Evolutionary conservation across 164 flowering plant genomes (phyloP).

Genomic region (Chimonanthus salicifolius): DNA sequence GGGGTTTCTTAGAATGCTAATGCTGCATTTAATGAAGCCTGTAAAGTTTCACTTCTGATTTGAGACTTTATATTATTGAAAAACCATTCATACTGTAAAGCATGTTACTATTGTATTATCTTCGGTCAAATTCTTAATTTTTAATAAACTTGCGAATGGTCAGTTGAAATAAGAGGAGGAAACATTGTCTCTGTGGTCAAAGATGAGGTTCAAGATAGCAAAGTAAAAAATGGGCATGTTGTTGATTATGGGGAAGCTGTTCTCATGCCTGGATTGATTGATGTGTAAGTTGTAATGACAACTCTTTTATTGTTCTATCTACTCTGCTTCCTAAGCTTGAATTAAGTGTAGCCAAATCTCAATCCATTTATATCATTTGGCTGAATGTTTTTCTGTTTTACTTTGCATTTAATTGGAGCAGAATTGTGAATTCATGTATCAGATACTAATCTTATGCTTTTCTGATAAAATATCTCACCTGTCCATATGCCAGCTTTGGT

Average conservation of each 20-base stretch:
- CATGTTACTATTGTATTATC: not conserved
- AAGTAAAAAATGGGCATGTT: conserved; percentile 25
- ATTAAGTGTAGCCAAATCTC: not conserved
- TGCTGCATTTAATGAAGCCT: not conserved
- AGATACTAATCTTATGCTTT: too few relatives aligned
- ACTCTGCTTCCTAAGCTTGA: not conserved
- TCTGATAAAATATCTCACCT: not conserved
- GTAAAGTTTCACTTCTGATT: not conserved
- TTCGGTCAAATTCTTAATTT: not conserved
- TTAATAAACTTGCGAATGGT: conserved; percentile 19
- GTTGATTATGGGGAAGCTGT: conserved; percentile 90
- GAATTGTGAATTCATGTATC: not conserved
- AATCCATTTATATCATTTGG: not conserved
- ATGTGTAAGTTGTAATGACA: conserved; percentile 59
- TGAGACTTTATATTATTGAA: not conserved
- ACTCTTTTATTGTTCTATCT: not conserved
- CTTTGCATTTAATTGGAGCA: not conserved
- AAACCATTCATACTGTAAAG: not conserved
- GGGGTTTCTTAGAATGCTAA: not conserved
- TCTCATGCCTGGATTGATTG: conserved; percentile 96
- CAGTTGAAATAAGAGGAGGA: conserved; percentile 86
- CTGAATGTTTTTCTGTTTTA: not conserved
- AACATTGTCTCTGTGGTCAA: conserved; percentile 52
- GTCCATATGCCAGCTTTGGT: not conserved
- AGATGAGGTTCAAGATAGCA: conserved; percentile 42